Percentiles rank a stretch among this genome's conserved stretches.
phyloP scores from a whole-genome alignment of 2,329 filamentous ascomycete genomes.

The Fusarium xylarioides region DNA sequence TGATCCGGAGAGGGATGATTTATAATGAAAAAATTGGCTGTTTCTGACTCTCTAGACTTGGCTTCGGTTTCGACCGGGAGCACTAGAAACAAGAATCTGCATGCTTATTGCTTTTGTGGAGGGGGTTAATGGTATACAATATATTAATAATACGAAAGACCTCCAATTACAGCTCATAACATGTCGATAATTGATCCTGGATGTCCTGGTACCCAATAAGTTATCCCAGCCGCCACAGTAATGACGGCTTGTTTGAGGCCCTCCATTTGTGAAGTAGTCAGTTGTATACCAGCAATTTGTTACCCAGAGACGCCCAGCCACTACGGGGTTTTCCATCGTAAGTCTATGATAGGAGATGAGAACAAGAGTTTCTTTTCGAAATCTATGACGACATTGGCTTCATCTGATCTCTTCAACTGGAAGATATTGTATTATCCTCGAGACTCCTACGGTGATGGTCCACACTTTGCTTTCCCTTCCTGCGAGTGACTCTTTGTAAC shows the following conservation, averaged over 20 bases:
- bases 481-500: neutral
- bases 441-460: neutral
- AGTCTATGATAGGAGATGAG: neutral
- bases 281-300: neutral
- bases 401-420: neutral
- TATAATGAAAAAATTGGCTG: neutral
- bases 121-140: neutral
- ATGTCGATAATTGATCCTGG: neutral
- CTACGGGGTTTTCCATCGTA: neutral
- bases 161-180: neutral
- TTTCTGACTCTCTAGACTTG: neutral
- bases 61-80: neutral
- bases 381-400: neutral
- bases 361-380: neutral
- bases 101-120: constrained; percentile 23
- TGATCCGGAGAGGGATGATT: neutral
- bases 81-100: neutral
- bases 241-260: neutral
- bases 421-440: neutral
- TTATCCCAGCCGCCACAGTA: neutral
- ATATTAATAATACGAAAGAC: neutral
- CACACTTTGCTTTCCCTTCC: neutral
- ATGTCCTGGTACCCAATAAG: neutral
- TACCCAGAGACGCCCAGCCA: neutral
- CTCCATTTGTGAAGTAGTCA: neutral